Conservation (phyloP, 306 rosid species). For the Gastrolobium bilobum region DNA sequence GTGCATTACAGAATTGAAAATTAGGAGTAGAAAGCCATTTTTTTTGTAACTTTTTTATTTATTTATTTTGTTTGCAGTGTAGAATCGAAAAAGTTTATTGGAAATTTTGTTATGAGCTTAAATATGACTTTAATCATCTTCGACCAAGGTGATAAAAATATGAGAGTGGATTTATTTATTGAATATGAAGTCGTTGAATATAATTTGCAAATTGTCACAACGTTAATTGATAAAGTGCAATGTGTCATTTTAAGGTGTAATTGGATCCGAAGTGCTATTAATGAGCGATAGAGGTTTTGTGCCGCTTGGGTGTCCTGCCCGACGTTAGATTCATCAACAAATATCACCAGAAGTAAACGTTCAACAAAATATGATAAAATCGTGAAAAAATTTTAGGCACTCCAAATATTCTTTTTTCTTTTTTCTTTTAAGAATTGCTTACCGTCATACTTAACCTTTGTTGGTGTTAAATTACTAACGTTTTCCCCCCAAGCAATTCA, state of each 20-base stretch:
- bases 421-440: too few species aligned
- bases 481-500: too few species aligned
- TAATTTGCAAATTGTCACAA: neutral
- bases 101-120: neutral
- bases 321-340: neutral
- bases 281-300: neutral
- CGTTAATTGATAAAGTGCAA: neutral
- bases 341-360: too few species aligned
- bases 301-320: too few species aligned
- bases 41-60: neutral
- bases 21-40: neutral
- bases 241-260: neutral
- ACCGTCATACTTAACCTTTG: too few species aligned
- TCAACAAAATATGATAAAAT: too few species aligned
- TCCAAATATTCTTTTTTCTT: too few species aligned
- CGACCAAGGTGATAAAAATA: constrained; percentile 6
- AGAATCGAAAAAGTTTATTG: neutral
- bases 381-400: too few species aligned
- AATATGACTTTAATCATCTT: neutral
- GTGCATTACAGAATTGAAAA: neutral
- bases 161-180: neutral
- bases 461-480: too few species aligned
- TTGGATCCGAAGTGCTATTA: neutral
- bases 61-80: neutral
- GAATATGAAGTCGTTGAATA: neutral